Percentiles rank a stretch among this genome's conserved stretches.
These are phyloP conservation scores for Hyparrhenia diplandra DNA, from an alignment of 176 grass and related monocot genomes.

Conservation along the genomic window DNA sequence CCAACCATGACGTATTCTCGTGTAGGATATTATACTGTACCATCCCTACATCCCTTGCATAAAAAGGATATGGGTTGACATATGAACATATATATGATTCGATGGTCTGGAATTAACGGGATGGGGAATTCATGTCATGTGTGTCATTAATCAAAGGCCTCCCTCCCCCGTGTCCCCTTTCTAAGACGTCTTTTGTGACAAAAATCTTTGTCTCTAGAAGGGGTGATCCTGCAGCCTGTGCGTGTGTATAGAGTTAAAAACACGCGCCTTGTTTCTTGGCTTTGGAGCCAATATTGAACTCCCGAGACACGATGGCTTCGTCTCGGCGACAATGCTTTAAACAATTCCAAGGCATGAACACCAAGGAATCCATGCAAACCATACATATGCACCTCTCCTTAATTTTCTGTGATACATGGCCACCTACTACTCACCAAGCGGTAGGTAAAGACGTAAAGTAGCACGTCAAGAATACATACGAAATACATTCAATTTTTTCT, in stretches of 20 bases:
- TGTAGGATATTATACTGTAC: no score
- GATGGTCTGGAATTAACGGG: no score
- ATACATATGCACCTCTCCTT: not conserved
- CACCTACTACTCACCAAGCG: not conserved
- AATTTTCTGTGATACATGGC: not conserved
- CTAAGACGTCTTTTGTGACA: no score
- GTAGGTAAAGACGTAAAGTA: conserved; percentile 5
- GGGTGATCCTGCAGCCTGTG: not conserved
- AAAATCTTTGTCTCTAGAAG: not conserved
- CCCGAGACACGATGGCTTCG: not conserved
- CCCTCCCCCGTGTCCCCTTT: no score
- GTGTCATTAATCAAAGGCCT: no score
- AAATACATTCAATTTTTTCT: not conserved
- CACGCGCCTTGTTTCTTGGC: conserved; percentile 27
- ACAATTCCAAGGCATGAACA: not conserved
- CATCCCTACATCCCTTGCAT: no score
- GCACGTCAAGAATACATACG: not conserved
- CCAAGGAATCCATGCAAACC: not conserved
- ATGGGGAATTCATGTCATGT: no score
- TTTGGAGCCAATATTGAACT: conserved; percentile 7
- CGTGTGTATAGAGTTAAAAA: not conserved
- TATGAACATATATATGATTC: no score
- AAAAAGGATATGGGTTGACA: no score
- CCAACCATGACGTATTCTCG: no score
- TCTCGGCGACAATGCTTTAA: not conserved